phyloP scores from a whole-genome alignment of 495 filamentous ascomycete genomes.

The Podospora tetraspora region DNA sequence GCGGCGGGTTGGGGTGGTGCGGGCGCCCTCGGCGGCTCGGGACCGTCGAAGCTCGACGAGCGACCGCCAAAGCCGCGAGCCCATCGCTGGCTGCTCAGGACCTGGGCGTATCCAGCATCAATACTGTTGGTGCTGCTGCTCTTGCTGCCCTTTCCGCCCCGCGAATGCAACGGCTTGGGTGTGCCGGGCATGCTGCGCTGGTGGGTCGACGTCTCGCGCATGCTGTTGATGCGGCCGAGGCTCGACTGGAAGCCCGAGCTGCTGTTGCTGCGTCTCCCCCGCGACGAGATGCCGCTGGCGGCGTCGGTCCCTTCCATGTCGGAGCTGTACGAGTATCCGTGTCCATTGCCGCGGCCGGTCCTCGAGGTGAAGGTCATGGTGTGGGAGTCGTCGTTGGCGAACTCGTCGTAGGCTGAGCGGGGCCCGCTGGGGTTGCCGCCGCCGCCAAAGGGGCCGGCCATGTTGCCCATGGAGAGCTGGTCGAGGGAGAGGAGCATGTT shows the following conservation, averaged over 20 bases:
- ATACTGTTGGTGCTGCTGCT: conserved; percentile 64
- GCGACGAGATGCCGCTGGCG: conserved; percentile 56
- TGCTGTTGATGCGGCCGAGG: conserved; percentile 60
- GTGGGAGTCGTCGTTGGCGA: conserved; percentile 28
- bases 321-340: conserved; percentile 69
- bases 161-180: conserved; percentile 36
- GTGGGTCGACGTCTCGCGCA: conserved; percentile 40
- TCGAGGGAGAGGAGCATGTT: conserved; percentile 90
- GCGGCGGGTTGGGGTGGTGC: conserved; percentile 24
- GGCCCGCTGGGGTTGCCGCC: conserved; percentile 8
- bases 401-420: conserved; percentile 27
- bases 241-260: conserved; percentile 64
- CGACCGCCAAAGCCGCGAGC: conserved; percentile 54
- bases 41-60: conserved; percentile 76
- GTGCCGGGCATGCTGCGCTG: conserved; percentile 34
- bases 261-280: conserved; percentile 73
- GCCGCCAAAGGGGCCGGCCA: conserved; percentile 24
- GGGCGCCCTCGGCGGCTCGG: conserved; percentile 29
- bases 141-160: conserved; percentile 63
- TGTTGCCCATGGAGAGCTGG: conserved; percentile 59
- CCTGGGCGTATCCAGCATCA: conserved; percentile 57
- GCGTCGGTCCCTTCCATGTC: conserved; percentile 63
- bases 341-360: conserved; percentile 50
- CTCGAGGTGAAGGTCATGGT: conserved; percentile 34
- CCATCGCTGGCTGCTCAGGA: conserved; percentile 51